Evolutionary conservation across 352 stramenopile species (phyloP).

Genomic region (Pythium brachiatum): DNA sequence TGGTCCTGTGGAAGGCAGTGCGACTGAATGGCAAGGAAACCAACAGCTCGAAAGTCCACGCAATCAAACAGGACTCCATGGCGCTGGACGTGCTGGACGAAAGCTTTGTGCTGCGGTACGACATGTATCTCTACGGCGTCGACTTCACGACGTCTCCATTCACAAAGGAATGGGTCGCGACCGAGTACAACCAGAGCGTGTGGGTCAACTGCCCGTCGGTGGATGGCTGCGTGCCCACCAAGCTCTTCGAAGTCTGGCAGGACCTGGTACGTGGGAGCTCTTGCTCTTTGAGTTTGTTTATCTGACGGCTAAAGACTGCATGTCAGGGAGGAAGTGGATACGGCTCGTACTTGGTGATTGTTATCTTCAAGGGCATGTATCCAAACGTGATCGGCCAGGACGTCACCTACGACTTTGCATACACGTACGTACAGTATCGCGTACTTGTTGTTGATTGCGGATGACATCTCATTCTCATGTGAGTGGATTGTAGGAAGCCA

Average conservation of each 20-base stretch:
- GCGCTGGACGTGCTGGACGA: constrained; percentile 31
- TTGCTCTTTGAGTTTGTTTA: too few relatives aligned
- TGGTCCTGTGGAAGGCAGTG: constrained; percentile 10
- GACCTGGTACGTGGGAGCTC: constrained; percentile 42
- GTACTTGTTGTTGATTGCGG: not conserved
- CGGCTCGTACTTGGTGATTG: constrained; percentile 51
- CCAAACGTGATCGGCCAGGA: constrained; percentile 67
- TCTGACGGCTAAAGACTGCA: not conserved
- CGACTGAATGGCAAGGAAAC: constrained; percentile 1
- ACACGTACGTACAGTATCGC: constrained; percentile 63
- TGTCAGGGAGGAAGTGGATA: constrained; percentile 60
- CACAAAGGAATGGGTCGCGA: constrained; percentile 46
- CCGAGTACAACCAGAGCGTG: constrained; percentile 73
- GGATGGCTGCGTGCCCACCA: constrained; percentile 42
- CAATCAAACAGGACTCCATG: constrained; percentile 1
- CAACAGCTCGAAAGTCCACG: not conserved
- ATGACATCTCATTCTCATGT: not conserved
- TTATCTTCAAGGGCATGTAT: constrained; percentile 72
- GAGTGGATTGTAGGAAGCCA: constrained; percentile 47
- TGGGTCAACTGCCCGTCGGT: constrained; percentile 61
- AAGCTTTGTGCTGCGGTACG: constrained; percentile 69
- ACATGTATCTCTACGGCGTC: constrained; percentile 65
- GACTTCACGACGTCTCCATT: constrained; percentile 35
- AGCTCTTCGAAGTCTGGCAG: constrained; percentile 72
- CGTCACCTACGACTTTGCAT: constrained; percentile 76